Conservation (phyloP, 768 basidiomycete genomes). For the Lactarius vividus region DNA sequence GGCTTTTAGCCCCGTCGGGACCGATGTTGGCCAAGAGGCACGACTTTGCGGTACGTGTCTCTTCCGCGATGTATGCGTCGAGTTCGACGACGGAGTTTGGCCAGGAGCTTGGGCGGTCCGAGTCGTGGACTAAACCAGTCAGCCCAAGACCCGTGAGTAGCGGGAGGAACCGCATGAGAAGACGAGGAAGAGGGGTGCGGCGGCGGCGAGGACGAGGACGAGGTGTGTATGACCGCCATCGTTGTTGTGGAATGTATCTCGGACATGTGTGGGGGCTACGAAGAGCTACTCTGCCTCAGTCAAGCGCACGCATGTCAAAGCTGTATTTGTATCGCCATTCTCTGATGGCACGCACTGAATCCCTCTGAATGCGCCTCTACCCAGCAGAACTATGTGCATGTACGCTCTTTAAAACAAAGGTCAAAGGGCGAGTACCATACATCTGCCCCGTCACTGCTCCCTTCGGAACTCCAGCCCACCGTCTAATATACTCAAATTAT, state of each 20-base stretch:
- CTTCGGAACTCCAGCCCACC: too few species aligned
- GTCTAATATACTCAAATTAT: neutral
- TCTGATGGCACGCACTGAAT: neutral
- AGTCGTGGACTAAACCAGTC: conserved; percentile 29
- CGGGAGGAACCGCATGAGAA: conserved; percentile 33
- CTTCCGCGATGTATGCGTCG: conserved; percentile 49
- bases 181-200: neutral
- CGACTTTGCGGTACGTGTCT: conserved; percentile 58
- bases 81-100: conserved; percentile 27
- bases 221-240: neutral
- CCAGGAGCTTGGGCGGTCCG: neutral
- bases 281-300: too few species aligned
- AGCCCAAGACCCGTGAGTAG: conserved; percentile 34
- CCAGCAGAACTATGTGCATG: neutral
- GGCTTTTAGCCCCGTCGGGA: conserved; percentile 48
- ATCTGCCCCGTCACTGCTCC: neutral
- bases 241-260: neutral
- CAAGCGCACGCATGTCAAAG: too few species aligned
- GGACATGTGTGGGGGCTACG: too few species aligned
- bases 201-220: neutral
- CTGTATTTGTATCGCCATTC: too few species aligned
- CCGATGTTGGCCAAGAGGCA: conserved; percentile 72
- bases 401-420: neutral
- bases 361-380: neutral
- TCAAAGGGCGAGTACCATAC: neutral